Conservation (phyloP, 805 yeast species). For the Ogataea pilisensis region DNA sequence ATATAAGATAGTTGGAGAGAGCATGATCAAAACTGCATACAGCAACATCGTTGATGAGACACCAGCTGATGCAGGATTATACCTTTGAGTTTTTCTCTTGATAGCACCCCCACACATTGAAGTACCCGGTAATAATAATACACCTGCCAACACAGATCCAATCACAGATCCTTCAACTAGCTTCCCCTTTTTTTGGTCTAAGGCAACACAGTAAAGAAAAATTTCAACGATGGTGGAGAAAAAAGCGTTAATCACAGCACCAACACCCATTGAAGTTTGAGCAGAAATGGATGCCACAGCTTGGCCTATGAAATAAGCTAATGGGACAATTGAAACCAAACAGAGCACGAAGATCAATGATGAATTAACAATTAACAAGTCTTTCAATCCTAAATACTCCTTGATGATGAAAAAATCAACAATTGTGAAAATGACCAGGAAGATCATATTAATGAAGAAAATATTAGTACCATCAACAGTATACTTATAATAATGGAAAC, state of each 20-base stretch:
- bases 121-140: constrained; percentile 83
- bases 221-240: constrained; percentile 95
- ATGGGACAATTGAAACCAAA: constrained; percentile 80
- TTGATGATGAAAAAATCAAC: constrained; percentile 66
- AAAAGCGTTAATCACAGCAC: constrained; percentile 97
- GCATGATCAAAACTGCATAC: constrained; percentile 84
- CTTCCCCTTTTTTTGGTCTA: constrained; percentile 77
- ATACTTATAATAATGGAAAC: constrained; percentile 90
- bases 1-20: constrained; percentile 87
- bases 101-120: constrained; percentile 98
- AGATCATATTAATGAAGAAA: constrained; percentile 79
- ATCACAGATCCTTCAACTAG: constrained; percentile 95
- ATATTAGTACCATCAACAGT: constrained; percentile 96
- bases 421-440: constrained; percentile 77
- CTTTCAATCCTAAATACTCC: constrained; percentile 35
- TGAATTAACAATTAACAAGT: constrained; percentile 54
- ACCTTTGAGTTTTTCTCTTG: constrained; percentile 86
- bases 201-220: constrained; percentile 86
- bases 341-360: constrained; percentile 69
- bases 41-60: constrained; percentile 94
- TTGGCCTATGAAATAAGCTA: constrained; percentile 96
- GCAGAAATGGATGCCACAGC: constrained; percentile 99
- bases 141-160: constrained; percentile 92
- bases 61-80: constrained; percentile 95
- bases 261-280: constrained; percentile 97